Evolutionary conservation across 2,329 filamentous ascomycete genomes (phyloP), one percentile per base, ranked within the genome.

Genomic region (Beauveria caledonica): DNA sequence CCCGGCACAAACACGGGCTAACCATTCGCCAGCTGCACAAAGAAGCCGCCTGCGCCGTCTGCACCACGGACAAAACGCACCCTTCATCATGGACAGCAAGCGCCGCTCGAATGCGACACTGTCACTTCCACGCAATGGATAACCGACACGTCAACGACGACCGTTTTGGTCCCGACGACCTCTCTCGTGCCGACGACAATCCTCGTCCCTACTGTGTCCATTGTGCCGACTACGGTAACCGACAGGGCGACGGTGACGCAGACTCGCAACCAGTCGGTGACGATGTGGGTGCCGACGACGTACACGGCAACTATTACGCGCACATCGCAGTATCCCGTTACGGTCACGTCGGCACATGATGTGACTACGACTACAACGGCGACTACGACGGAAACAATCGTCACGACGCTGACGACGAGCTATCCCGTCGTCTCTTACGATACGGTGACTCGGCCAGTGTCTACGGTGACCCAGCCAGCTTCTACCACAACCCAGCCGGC

Each of bases 341-440:
- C 58, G 8, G 33, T 51, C 10, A 62, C 58, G 2, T 40, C 46
- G n/a, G 52, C 33, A 3, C 39, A 49, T 21, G 29, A 49, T 5
- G 52, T 60, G 21, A 57, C 52, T 2, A 40, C 58, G 25, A 60
- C 58, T 5, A 50, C 13, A 21, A 58, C 52, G 42, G 33, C 45
- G 8, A 58, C 42, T 13, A 45, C 49, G 8, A 55, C 65, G 29
- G 58, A 54, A 23, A 65, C 63, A 5, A 23, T 62, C 1, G 48
- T 61, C 13, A 56, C 56, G 9, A 63, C 57, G 3, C 1, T 48
- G 4, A 64, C 66, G 21, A 74, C 71, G 0, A 51, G 73, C 13
- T 67, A 71, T 2, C 71, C 72, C 0, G 72, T 72, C 3, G 60
- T 74, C 27, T 72, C 72, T 1, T 4, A 65, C 67, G 21, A 65